Evolutionary conservation across 768 basidiomycete genomes (phyloP), one percentile per base, ranked within the genome.

Genomic region (Boletus vinaceobasis): DNA sequence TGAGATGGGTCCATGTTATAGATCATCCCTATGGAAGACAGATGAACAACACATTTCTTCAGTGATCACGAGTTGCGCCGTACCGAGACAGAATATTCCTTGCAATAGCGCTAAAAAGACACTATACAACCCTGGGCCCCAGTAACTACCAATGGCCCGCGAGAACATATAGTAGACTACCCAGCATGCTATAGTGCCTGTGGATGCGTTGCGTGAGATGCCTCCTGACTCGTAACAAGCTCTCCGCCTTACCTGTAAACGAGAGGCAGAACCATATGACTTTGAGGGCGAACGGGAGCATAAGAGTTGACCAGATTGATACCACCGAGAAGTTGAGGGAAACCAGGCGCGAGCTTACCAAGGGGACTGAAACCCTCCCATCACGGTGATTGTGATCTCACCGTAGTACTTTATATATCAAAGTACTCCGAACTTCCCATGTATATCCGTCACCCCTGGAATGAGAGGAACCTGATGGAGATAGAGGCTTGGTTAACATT

Each of bases 21-120:
- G 14, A 83, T 74, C 69, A 87, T 77, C 11, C 86, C 86, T 87
- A 46, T 23, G 33, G 8, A 21, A 59, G 19, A 17, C 17, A 48
- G 13, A 36, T 57, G 26, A 60, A 43, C 31, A 35, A 35, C 4
- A 11, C 10, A 4, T n/a, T 19, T 21, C 44, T 31, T 44, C 23
- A 8, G 19, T 15, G 23, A 13, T 29, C n/a, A 23, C 15, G 33
- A 26, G 15, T n/a, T 14, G 5, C 5, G 0, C 43, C 77, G 48
- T 51, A 85, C 86, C 85, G 3, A 88, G 65, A 61, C 81, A 84
- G 61, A 87, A 85, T 9, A 77, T 70, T 3, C 75, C 77, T 56
- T 88, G 79, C 55, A 85, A 62, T 7, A 81, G 45, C 1, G 82
- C 79, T 50, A 79, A 76, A 31, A 78, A 79, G 40, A 79, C 33